Base-by-base conservation (phyloP, 495 filamentous ascomycete species). In the Tetracladium marchalianum region DNA sequence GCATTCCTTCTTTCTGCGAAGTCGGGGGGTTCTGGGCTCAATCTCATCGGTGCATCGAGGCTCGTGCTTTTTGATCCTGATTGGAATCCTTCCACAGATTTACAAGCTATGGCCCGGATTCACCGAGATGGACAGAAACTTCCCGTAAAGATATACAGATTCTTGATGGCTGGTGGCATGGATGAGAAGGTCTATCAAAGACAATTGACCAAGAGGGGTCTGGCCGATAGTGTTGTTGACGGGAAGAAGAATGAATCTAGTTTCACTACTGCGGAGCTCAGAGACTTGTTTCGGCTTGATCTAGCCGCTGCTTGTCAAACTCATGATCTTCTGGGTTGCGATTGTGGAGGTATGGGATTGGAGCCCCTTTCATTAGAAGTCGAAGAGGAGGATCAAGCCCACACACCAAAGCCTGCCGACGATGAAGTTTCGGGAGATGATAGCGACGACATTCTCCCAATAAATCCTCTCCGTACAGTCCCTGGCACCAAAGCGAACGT, bases 141-240 rank as follows among this genome's bases (percentile, higher is more conserved):
- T 2, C 73, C 72, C 7, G 85, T 83, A 52, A 73, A 75, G 27
- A 87, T 90, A 46, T 90, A 90, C 57, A 72, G 85, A 13, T 66
- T 90, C 39, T 55, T 90, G 31, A 78, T 82, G 27, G 72, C 82
- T 22, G 85, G 85, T 4, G 82, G 75, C 15, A 64, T 90, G 27
- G 85, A 90, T 50, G 85, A 90, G 64, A 89, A 87, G 65, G 88
- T 90, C 49, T 89, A 76, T 67, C 85, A 89, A 59, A 68, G 85
- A n/a, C 85, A 90, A 56, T 66, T 87, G 2, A 84, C 80, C 31
- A 90, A 90, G 63, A 66, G 77, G 35, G 82, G 82, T 4, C 45
- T 68, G 0, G 65, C 66, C 0, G 61, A 64, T 32, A 60, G 56
- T 43, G 58, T 68, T 31, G 65, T 68, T 39, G 66, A 68, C 31